phyloP scores from a whole-genome alignment of 1,284 basidiomycete species.

The Boletus sp. region DNA sequence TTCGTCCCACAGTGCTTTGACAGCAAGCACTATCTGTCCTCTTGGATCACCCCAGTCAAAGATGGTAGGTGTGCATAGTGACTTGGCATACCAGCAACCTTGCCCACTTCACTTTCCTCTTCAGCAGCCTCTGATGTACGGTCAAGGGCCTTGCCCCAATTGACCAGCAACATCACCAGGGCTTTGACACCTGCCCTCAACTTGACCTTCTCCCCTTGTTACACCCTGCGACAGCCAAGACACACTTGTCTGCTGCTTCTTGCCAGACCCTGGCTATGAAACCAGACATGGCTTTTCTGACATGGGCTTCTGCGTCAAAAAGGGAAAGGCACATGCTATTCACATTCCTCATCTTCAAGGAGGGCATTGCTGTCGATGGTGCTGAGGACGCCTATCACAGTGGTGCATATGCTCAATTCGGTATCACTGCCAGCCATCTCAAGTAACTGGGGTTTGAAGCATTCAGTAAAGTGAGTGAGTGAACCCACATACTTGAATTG shows the following conservation, averaged over 20 bases:
- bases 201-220: constrained; percentile 47
- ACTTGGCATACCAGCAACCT: constrained; percentile 28
- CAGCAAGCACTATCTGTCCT: constrained; percentile 74
- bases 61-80: constrained; percentile 33
- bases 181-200: constrained; percentile 62
- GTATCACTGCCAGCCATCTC: constrained; percentile 93
- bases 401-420: constrained; percentile 80
- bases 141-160: constrained; percentile 61
- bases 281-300: constrained; percentile 79
- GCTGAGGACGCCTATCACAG: constrained; percentile 81
- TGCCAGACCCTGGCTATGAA: constrained; percentile 85
- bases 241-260: constrained; percentile 61
- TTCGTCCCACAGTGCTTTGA: constrained; percentile 88
- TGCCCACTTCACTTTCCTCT: constrained; percentile 28
- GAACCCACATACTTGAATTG: constrained; percentile 74
- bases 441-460: constrained; percentile 82
- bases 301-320: constrained; percentile 43
- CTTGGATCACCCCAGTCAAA: constrained; percentile 49
- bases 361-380: constrained; percentile 80
- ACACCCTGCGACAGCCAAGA: constrained; percentile 36
- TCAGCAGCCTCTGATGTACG: constrained; percentile 35
- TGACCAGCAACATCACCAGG: constrained; percentile 60
- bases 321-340: constrained; percentile 78
- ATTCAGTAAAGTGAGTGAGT: constrained; percentile 43
- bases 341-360: constrained; percentile 85